Evolutionary conservation across 768 basidiomycete genomes (phyloP).

Genomic region (Kwoniella shandongensis): DNA sequence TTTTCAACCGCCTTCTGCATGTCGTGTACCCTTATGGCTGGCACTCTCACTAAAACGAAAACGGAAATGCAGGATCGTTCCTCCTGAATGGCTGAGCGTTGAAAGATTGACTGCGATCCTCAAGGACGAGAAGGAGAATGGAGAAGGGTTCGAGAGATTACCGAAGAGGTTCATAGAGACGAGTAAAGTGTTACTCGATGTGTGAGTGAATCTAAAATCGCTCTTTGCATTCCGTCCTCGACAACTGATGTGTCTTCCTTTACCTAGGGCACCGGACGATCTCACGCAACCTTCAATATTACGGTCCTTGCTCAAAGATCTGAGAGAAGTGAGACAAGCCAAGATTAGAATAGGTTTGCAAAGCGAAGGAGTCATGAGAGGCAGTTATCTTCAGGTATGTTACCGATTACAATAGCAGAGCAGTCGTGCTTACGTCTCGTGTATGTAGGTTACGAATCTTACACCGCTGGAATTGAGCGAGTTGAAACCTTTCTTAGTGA

Average conservation of each 20-base stretch:
- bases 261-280: slow-evolving; percentile 80
- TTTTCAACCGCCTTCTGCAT: slow-evolving; percentile 78
- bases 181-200: slow-evolving; percentile 86
- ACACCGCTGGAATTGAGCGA: slow-evolving; percentile 51
- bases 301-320: slow-evolving; percentile 80
- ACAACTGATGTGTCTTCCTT: neutral
- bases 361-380: slow-evolving; percentile 52
- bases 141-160: slow-evolving; percentile 69
- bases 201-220: too few species aligned
- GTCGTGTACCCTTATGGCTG: slow-evolving; percentile 92
- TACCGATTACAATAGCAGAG: neutral
- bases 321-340: slow-evolving; percentile 93
- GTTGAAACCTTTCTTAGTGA: slow-evolving; percentile 49
- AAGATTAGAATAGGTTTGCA: slow-evolving; percentile 84
- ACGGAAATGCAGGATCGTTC: slow-evolving; percentile 88
- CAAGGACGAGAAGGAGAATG: slow-evolving; percentile 68
- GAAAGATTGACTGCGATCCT: slow-evolving; percentile 64
- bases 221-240: too few species aligned
- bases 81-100: slow-evolving; percentile 83
- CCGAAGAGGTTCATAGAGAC: slow-evolving; percentile 89
- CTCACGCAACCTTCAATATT: slow-evolving; percentile 79
- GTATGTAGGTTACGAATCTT: slow-evolving; percentile 42
- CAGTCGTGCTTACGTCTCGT: slow-evolving; percentile 2
- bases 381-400: slow-evolving; percentile 44
- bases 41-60: slow-evolving; percentile 90